phyloP scores from a whole-genome alignment of 2,329 filamentous ascomycete species.

The Colletotrichum cuscutae region DNA sequence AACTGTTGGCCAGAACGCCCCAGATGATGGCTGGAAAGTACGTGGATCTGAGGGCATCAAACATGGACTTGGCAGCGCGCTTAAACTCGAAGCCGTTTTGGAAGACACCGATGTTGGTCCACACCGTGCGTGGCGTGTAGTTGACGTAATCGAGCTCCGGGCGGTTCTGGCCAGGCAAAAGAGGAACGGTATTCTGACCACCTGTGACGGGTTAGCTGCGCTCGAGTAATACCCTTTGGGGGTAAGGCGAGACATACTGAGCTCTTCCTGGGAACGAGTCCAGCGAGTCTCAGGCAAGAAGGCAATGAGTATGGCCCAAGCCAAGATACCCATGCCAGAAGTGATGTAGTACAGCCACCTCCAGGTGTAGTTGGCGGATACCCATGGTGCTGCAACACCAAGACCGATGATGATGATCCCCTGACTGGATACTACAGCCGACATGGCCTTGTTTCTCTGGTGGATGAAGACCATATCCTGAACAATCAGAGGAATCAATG shows the following conservation, averaged over 20 bases:
- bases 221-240: accelerated
- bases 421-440: slow-evolving; percentile 42
- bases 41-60: slow-evolving; percentile 44
- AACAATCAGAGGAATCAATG: slow-evolving; percentile 48
- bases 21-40: slow-evolving; percentile 48
- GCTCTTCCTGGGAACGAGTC: slow-evolving; percentile 42
- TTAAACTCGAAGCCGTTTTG: slow-evolving; percentile 41
- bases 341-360: slow-evolving; percentile 48
- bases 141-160: slow-evolving; percentile 41
- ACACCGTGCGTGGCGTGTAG: slow-evolving; percentile 41
- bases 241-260: slow-evolving; percentile 34
- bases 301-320: slow-evolving; percentile 45
- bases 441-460: slow-evolving; percentile 47
- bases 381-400: slow-evolving; percentile 41
- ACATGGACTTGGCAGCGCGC: slow-evolving; percentile 38
- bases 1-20: slow-evolving; percentile 43
- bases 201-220: not conserved
- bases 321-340: slow-evolving; percentile 41
- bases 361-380: slow-evolving; percentile 46
- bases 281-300: slow-evolving; percentile 49
- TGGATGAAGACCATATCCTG: slow-evolving; percentile 52
- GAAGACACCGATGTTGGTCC: slow-evolving; percentile 47
- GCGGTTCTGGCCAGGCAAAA: slow-evolving; percentile 40
- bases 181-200: slow-evolving; percentile 35
- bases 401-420: slow-evolving; percentile 43